phyloP scores from a whole-genome alignment of 495 filamentous ascomycete genomes.

The Aspergillus cristatus region DNA sequence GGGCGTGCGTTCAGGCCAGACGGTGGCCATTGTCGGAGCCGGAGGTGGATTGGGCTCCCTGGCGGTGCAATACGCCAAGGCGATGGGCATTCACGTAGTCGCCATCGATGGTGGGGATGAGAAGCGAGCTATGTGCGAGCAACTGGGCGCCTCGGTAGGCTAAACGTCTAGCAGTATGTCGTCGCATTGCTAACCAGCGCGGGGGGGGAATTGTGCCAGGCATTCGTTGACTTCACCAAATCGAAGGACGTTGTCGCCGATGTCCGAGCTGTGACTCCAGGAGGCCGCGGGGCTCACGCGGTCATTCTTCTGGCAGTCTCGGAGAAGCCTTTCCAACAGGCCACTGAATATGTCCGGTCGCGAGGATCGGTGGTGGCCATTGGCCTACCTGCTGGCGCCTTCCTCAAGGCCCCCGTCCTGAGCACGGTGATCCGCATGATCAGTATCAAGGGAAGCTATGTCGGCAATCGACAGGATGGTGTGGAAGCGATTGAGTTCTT shows the following conservation, averaged over 20 bases:
- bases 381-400: conserved; percentile 62
- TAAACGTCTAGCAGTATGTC: not conserved
- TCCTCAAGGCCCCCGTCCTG: conserved; percentile 63
- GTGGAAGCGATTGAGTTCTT: conserved; percentile 73
- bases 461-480: conserved; percentile 67
- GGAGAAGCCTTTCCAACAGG: conserved; percentile 83
- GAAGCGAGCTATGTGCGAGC: conserved; percentile 57
- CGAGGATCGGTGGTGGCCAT: conserved; percentile 63
- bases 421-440: conserved; percentile 68
- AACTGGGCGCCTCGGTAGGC: conserved; percentile 49
- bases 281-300: conserved; percentile 66
- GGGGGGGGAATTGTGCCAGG: too few relatives aligned
- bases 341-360: conserved; percentile 63
- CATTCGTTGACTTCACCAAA: conserved; percentile 60
- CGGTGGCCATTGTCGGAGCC: conserved; percentile 83
- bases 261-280: conserved; percentile 56
- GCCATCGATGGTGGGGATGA: conserved; percentile 75
- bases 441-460: conserved; percentile 69
- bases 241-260: conserved; percentile 57
- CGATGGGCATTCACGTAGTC: conserved; percentile 73
- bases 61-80: conserved; percentile 77
- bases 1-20: conserved; percentile 61
- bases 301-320: conserved; percentile 64
- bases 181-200: not conserved
- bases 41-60: conserved; percentile 80